phyloP scores from a whole-genome alignment of 768 basidiomycete species.

The Tricholoma terreum region DNA sequence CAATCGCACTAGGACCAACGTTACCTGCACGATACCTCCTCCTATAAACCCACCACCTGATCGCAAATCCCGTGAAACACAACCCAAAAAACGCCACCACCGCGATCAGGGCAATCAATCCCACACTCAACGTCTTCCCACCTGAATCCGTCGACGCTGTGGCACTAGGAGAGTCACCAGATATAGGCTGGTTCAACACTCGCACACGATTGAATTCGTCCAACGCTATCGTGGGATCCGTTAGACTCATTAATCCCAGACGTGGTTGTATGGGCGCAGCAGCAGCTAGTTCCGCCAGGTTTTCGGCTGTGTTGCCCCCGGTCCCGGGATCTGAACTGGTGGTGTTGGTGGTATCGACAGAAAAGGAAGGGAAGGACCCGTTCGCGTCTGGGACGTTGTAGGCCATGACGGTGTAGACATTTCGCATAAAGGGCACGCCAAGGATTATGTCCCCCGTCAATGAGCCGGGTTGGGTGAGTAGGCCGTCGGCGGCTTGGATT shows the following conservation, averaged over 20 bases:
- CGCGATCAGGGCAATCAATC: constrained; percentile 60
- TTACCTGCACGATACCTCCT: constrained; percentile 28
- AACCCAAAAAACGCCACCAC: constrained; percentile 57
- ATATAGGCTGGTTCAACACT: constrained; percentile 60
- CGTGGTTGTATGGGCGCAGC: constrained; percentile 32
- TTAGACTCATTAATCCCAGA: constrained; percentile 63
- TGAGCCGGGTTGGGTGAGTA: constrained; percentile 33
- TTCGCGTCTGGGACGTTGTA: constrained; percentile 46
- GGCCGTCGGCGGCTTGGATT: constrained; percentile 54
- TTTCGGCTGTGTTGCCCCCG: not conserved
- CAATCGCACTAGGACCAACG: not conserved
- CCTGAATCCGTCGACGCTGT: constrained; percentile 7
- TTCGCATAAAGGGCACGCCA: constrained; percentile 76
- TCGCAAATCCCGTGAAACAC: constrained; percentile 49
- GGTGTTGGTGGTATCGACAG: not conserved
- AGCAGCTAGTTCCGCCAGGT: not conserved
- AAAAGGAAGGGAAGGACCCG: constrained; percentile 41
- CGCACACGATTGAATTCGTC: constrained; percentile 70
- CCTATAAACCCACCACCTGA: constrained; percentile 49
- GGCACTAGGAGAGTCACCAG: constrained; percentile 5
- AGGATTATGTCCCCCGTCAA: constrained; percentile 67
- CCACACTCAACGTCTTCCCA: constrained; percentile 48
- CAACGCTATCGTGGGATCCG: constrained; percentile 58
- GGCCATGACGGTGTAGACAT: constrained; percentile 74
- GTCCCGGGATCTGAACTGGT: too few relatives aligned